Evolutionary conservation across 345 rosid genomes (phyloP).

Genomic region (Atalantia buxifolia): DNA sequence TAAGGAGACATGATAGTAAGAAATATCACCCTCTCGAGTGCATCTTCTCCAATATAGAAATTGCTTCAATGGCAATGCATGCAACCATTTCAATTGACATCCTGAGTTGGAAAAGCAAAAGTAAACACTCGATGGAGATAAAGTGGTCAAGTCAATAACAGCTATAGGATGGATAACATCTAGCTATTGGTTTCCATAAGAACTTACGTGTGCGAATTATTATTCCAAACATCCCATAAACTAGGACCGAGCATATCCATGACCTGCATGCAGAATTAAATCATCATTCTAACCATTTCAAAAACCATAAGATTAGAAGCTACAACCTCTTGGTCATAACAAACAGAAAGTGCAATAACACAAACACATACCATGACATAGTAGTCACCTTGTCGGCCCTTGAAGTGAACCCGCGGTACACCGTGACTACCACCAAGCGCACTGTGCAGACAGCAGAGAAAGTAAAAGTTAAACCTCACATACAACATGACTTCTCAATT

Average conservation of each 20-base stretch:
- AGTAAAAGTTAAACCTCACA: constrained; percentile 1
- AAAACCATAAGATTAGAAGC: not conserved
- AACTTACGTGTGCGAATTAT: constrained; percentile 58
- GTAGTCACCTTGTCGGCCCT: constrained; percentile 81
- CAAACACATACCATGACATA: constrained; percentile 68
- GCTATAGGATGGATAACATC: constrained; percentile 5
- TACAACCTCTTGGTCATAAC: not conserved
- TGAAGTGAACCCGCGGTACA: constrained; percentile 79
- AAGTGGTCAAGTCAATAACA: not conserved
- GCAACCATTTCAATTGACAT: constrained; percentile 88
- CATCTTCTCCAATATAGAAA: constrained; percentile 87
- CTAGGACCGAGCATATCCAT: constrained; percentile 95
- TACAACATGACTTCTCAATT: not conserved
- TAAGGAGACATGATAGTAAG: constrained; percentile 12
- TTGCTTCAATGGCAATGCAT: constrained; percentile 86
- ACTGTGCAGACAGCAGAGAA: constrained; percentile 33
- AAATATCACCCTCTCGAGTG: constrained; percentile 72
- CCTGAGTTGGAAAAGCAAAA: constrained; percentile 36
- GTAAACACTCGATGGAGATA: not conserved
- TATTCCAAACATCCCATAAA: constrained; percentile 86
- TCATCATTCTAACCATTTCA: not conserved
- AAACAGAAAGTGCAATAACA: not conserved
- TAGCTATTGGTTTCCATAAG: not conserved
- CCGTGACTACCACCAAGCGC: constrained; percentile 89
- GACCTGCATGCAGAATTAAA: constrained; percentile 41